Evolutionary conservation across 164 flowering plant genomes (phyloP), one percentile per base, ranked within the genome.

Genomic region (Buxus sempervirens): DNA sequence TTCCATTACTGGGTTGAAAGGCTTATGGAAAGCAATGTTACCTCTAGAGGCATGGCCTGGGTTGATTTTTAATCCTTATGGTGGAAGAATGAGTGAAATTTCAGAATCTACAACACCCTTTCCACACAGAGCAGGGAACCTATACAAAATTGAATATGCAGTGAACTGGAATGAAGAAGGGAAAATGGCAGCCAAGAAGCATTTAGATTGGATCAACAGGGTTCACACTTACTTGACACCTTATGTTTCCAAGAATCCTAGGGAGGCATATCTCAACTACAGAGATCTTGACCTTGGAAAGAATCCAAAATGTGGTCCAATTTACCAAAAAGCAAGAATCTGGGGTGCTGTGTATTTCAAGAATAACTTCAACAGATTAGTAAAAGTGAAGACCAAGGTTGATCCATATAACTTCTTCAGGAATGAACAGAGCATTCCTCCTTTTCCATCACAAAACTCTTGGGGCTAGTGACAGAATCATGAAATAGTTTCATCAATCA

Each of bases 211-310:
- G 67, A 56, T 73, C 10, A 67, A 62, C 22, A 68, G 63, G 63
- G 36, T 73, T 18, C 63, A 73, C 22, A 67, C 32, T 13, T 67
- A 67, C 63, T 54, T 73, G 76, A 42, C 28, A 10, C 67, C 67
- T 4, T 67, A 55, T 56, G 75, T 73, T 12, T 73, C 71, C 28
- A 68, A 62, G 32, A 56, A 26, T 24, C 76, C 76, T 22, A 73
- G 76, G 38, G 67, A 56, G n/a, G 71, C 66, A 20, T 73, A 67
- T 64, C 53, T 73, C 64, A 73, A 73, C 65, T 68, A 58, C 38
- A 73, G 68, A 59, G 76, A 73, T 53, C 76, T 67, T 62, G 76
- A 73, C 48, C 45, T 73, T 71, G 76, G 76, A 2, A 36, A n/a
- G n/a, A n/a, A n/a, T n/a, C 5, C 42, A 61, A 61, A 21, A 62